phyloP scores from a whole-genome alignment of 495 filamentous ascomycete species.

The Neurospora sp. region DNA sequence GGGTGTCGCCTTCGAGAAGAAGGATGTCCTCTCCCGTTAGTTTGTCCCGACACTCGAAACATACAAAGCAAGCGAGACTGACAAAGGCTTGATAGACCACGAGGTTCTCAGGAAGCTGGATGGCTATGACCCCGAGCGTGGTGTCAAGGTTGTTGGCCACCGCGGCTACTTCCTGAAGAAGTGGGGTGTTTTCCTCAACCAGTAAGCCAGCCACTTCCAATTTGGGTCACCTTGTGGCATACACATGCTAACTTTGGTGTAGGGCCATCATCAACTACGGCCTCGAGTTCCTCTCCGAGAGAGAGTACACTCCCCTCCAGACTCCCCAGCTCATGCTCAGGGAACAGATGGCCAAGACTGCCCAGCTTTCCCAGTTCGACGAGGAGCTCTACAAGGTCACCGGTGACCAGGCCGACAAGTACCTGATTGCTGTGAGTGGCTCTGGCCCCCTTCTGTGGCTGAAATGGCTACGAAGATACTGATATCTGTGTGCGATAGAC shows the following conservation, averaged over 20 bases:
- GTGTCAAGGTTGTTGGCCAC: conserved; percentile 90
- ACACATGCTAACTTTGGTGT: background rate
- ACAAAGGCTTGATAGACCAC: conserved; percentile 48
- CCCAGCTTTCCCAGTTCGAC: conserved; percentile 93
- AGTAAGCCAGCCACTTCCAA: conserved; percentile 8
- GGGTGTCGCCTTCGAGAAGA: conserved; percentile 56
- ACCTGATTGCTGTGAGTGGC: conserved; percentile 62
- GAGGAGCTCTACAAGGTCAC: conserved; percentile 97
- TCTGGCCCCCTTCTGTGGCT: background rate
- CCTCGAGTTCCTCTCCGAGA: conserved; percentile 69
- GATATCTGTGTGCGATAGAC: conserved; percentile 34
- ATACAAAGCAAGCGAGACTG: conserved; percentile 24
- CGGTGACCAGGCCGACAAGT: conserved; percentile 80
- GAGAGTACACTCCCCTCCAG: conserved; percentile 77
- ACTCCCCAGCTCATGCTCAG: conserved; percentile 94
- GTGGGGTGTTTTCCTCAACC: conserved; percentile 80
- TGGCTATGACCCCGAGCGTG: conserved; percentile 88
- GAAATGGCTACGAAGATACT: background rate
- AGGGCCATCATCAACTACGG: conserved; percentile 85
- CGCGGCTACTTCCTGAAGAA: conserved; percentile 85
- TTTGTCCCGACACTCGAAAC: conserved; percentile 11
- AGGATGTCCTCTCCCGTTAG: conserved; percentile 22
- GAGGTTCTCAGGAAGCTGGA: conserved; percentile 82
- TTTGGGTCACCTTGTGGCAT: background rate
- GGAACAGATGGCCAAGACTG: conserved; percentile 97